Percentiles rank a stretch among this genome's conserved stretches.
Conservation (phyloP, 1,139 yeast genomes). For the Geotrichum histeridarum region DNA sequence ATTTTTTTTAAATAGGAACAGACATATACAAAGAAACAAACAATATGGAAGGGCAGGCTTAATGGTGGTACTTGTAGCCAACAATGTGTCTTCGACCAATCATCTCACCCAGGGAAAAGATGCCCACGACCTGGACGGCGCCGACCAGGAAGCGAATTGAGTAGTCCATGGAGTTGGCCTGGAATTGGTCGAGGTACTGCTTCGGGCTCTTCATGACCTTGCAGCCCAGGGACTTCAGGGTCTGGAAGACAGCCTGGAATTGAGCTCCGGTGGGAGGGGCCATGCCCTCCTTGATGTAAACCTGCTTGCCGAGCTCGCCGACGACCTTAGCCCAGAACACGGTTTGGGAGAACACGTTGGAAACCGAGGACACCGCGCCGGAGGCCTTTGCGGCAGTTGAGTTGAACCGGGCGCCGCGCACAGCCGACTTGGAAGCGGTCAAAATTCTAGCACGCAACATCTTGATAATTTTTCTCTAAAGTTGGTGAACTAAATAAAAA, state of each 20-base stretch:
- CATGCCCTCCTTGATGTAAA: slow-evolving; percentile 85
- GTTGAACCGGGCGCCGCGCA: slow-evolving; percentile 20
- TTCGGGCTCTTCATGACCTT: slow-evolving; percentile 46
- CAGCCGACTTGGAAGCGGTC: slow-evolving; percentile 10
- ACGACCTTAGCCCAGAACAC: slow-evolving; percentile 85
- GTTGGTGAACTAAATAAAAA: too few species aligned
- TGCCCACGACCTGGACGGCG: slow-evolving; percentile 79
- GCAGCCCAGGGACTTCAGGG: slow-evolving; percentile 46
- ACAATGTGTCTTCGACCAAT: slow-evolving; percentile 89
- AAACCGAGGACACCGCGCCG: slow-evolving; percentile 47
- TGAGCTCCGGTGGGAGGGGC: slow-evolving; percentile 84
- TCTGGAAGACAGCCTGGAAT: slow-evolving; percentile 70
- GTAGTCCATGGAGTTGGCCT: slow-evolving; percentile 53
- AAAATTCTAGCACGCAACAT: slow-evolving; percentile 19
- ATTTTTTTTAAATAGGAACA: too few species aligned
- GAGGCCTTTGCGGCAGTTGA: slow-evolving; percentile 39
- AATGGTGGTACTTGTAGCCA: slow-evolving; percentile 53
- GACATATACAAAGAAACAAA: too few species aligned
- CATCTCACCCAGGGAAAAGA: slow-evolving; percentile 91
- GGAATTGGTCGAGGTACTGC: slow-evolving; percentile 31
- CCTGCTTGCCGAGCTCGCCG: slow-evolving; percentile 82
- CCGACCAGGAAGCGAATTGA: slow-evolving; percentile 66
- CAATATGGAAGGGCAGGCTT: background rate
- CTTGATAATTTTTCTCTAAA: background rate
- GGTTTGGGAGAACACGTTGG: slow-evolving; percentile 37